Conservation (phyloP, 2,329 filamentous ascomycete genomes). For the Pyrenochaeta sp. region DNA sequence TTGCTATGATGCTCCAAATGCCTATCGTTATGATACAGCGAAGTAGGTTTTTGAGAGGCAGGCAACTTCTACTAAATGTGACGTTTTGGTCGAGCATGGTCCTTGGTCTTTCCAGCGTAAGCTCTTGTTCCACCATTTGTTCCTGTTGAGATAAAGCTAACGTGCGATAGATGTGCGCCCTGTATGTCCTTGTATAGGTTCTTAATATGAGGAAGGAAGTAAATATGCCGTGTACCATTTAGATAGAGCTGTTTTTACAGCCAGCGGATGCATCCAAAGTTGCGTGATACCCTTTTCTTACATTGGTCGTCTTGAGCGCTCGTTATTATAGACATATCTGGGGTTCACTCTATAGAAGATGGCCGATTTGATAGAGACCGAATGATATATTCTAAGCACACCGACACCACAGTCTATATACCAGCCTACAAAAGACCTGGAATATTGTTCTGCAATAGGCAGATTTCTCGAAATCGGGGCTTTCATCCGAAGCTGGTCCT, state of each 20-base stretch:
- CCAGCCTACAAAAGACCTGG: too few relatives aligned
- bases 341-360: too few relatives aligned
- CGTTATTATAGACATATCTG: too few relatives aligned
- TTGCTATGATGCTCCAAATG: slow-evolving; percentile 95
- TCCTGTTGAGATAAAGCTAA: slow-evolving; percentile 14
- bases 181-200: slow-evolving; percentile 48
- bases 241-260: not conserved
- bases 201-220: not conserved
- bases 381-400: too few relatives aligned
- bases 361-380: too few relatives aligned
- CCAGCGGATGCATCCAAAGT: slow-evolving; percentile 4
- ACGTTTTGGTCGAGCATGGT: slow-evolving; percentile 95
- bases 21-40: slow-evolving; percentile 93
- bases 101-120: slow-evolving; percentile 78
- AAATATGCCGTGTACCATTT: not conserved
- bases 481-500: too few relatives aligned
- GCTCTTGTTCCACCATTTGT: slow-evolving; percentile 48
- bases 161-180: slow-evolving; percentile 44
- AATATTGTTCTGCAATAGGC: too few relatives aligned
- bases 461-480: too few relatives aligned
- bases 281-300: slow-evolving; percentile 29
- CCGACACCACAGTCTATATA: too few relatives aligned
- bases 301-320: not conserved
- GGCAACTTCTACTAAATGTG: slow-evolving; percentile 75
- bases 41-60: slow-evolving; percentile 75